Evolutionary conservation across 805 yeast genomes (phyloP).

Genomic region (Starmerella stigmatis): DNA sequence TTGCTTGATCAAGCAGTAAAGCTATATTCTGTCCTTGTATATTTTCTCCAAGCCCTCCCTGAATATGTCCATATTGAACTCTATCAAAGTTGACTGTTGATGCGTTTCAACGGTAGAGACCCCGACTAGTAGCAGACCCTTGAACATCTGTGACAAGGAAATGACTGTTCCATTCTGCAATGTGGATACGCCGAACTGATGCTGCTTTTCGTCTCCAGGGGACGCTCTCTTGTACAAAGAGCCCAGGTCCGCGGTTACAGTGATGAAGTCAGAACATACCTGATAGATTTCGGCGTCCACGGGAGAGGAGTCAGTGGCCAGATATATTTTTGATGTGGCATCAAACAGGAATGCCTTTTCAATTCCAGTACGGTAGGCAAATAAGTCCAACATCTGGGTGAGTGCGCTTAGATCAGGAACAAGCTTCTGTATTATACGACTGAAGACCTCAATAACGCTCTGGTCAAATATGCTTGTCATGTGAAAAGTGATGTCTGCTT

Average conservation of each 20-base stretch:
- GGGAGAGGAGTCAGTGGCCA: conserved; percentile 92
- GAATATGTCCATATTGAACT: conserved; percentile 77
- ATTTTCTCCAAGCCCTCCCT: conserved; percentile 45
- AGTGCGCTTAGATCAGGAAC: conserved; percentile 79
- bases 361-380: conserved; percentile 79
- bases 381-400: conserved; percentile 77
- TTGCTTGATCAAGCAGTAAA: too few relatives aligned
- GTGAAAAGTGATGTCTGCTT: conserved; percentile 83
- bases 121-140: conserved; percentile 86
- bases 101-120: conserved; percentile 59
- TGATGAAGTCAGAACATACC: conserved; percentile 94
- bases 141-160: conserved; percentile 80
- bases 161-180: conserved; percentile 76
- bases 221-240: conserved; percentile 26
- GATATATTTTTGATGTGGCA: conserved; percentile 81
- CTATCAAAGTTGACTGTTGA: conserved; percentile 55
- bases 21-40: conserved; percentile 10
- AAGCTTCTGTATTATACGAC: conserved; percentile 82
- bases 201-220: conserved; percentile 4
- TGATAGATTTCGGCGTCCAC: conserved; percentile 93
- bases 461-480: conserved; percentile 91
- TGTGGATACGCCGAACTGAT: conserved; percentile 34
- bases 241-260: conserved; percentile 81
- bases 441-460: conserved; percentile 89
- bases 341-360: conserved; percentile 92